Evolutionary conservation across 1,284 basidiomycete species (phyloP), one percentile per base, ranked within the genome.

Genomic region (Megacollybia platyphylla): DNA sequence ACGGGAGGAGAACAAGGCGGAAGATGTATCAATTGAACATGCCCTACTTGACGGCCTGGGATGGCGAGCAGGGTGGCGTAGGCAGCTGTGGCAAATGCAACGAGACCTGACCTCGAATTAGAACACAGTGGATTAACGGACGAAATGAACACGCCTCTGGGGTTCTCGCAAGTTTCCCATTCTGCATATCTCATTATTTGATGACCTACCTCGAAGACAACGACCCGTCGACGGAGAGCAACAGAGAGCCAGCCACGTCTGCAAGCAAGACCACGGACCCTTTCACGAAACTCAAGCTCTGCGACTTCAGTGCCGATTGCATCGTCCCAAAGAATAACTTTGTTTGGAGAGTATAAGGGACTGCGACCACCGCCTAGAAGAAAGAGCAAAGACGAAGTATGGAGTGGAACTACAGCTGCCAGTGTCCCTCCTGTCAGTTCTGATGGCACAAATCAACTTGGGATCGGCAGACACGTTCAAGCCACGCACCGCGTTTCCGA

Each of bases 341-440:
- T 97, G 67, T 97, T 97, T 20, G 87, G 88, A 24, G 92, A 82
- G 61, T 91, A 97, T 5, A 88, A 70, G n/a, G 92, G 92, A 55
- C 84, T 85, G 40, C 79, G 69, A 26, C 91, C 90, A 39, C 92
- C 92, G 39, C 92, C 92, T 49, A 94, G 72, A 32, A 97, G 76
- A 57, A 92, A 91, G 37, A 96, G 65, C 27, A 97, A 65, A 46
- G 90, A 91, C 3, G 89, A 85, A 17, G 79, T 71, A 52, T 92
- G 88, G 42, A 91, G 64, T 1, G 89, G 87, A 3, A 88, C 70
- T 2, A 80, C 87, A 34, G 78, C 68, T 11, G 80, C 68, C 3
- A 97, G 69, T 1, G 88, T 91, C 10, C 88, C 88, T 37, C 79
- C 80, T n/a, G 71, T 70, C 43, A 87, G 67, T 58, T 87, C 82